Percentiles rank a stretch among this genome's conserved stretches.
phyloP scores from a whole-genome alignment of 2,329 filamentous ascomycete species.

The Dactylellina sp. region DNA sequence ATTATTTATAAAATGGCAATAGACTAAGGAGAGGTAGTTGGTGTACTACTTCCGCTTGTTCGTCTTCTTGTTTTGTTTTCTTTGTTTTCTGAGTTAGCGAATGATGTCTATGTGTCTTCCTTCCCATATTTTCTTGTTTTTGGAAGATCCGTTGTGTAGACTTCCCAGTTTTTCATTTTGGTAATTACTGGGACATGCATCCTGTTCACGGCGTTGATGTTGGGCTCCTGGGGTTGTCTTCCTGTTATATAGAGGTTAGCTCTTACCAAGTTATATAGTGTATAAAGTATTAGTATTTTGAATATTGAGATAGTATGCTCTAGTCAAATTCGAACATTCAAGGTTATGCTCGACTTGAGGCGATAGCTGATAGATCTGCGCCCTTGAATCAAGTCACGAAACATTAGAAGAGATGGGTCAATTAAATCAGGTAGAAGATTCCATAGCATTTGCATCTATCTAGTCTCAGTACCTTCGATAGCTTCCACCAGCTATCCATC shows the following conservation, averaged over 20 bases:
- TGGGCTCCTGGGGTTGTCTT: background rate
- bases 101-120: background rate
- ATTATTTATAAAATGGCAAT: slow-evolving; percentile 55
- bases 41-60: no score
- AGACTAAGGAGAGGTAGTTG: no score
- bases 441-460: slow-evolving; percentile 1
- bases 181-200: slow-evolving; percentile 20
- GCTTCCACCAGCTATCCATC: slow-evolving; percentile 1
- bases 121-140: slow-evolving; percentile 5
- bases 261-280: background rate
- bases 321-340: no score
- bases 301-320: no score
- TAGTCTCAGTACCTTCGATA: background rate
- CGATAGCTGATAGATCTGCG: no score
- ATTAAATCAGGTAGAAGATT: background rate
- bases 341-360: no score
- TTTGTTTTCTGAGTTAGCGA: background rate
- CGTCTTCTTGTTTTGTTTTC: slow-evolving; percentile 3
- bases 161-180: background rate
- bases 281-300: no score
- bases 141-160: slow-evolving; percentile 2
- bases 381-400: no score
- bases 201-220: slow-evolving; percentile 23
- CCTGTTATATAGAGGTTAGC: slow-evolving; percentile 1
- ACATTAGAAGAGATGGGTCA: no score